A percentile compares a stretch with the other conserved stretches of the same genome.
Conservation (phyloP, 2,329 filamentous ascomycete species). For the Penicillium polonicum region DNA sequence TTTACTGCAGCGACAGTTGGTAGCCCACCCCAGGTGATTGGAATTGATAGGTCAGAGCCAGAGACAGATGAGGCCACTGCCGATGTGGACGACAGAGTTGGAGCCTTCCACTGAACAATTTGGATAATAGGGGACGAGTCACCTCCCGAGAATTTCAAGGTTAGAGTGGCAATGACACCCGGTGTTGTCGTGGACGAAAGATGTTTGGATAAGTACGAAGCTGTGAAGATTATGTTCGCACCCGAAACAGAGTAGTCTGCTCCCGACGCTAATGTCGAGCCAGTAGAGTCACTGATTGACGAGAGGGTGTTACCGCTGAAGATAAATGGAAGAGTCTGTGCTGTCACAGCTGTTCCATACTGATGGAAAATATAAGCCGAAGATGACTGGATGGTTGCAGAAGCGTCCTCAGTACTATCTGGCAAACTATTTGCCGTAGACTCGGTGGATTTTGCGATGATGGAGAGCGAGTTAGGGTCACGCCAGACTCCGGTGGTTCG, state of each 20-base stretch:
- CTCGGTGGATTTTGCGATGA: slow-evolving; percentile 48
- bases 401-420: slow-evolving; percentile 52
- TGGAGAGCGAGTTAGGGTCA: slow-evolving; percentile 50
- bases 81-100: slow-evolving; percentile 34
- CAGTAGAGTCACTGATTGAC: slow-evolving; percentile 41
- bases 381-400: slow-evolving; percentile 47
- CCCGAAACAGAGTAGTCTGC: slow-evolving; percentile 52
- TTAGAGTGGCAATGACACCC: slow-evolving; percentile 53
- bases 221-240: slow-evolving; percentile 49
- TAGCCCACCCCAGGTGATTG: slow-evolving; percentile 54
- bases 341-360: slow-evolving; percentile 45
- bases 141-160: slow-evolving; percentile 54
- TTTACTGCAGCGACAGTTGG: slow-evolving; percentile 53
- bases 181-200: slow-evolving; percentile 43
- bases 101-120: slow-evolving; percentile 55
- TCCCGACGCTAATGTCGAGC: slow-evolving; percentile 35
- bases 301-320: slow-evolving; percentile 56
- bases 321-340: slow-evolving; percentile 49
- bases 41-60: slow-evolving; percentile 48
- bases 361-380: slow-evolving; percentile 59
- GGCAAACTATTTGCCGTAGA: slow-evolving; percentile 52
- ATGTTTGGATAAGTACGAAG: slow-evolving; percentile 48
- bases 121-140: slow-evolving; percentile 47
- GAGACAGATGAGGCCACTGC: slow-evolving; percentile 34
- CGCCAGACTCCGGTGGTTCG: slow-evolving; percentile 51